Conservation (phyloP, 2,329 filamentous ascomycete genomes). For the Exophiala phaeomuriformis region DNA sequence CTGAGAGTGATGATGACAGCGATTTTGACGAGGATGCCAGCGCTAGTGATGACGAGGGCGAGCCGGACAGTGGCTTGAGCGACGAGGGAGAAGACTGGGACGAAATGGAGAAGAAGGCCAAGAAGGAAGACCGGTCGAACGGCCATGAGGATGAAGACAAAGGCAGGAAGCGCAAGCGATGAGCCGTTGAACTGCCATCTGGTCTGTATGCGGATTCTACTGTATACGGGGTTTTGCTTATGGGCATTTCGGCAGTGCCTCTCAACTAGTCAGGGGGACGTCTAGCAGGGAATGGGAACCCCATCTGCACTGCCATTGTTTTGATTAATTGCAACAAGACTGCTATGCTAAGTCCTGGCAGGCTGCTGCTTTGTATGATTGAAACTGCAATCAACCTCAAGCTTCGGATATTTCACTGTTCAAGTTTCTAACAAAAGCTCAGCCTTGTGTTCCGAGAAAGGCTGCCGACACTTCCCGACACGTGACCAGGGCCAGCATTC, state of each 20-base stretch:
- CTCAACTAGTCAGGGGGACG: too few relatives aligned
- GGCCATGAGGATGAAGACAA: slow-evolving; percentile 39
- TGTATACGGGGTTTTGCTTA: too few relatives aligned
- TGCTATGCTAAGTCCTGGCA: not conserved
- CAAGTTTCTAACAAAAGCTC: too few relatives aligned
- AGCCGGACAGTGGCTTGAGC: slow-evolving; percentile 29
- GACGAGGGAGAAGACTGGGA: slow-evolving; percentile 33
- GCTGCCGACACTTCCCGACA: not conserved
- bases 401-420: too few relatives aligned
- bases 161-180: slow-evolving; percentile 42
- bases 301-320: not conserved
- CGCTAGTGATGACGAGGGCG: slow-evolving; percentile 52
- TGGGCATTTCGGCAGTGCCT: too few relatives aligned
- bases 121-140: slow-evolving; percentile 30
- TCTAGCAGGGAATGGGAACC: too few relatives aligned
- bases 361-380: not conserved
- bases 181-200: not conserved
- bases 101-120: slow-evolving; percentile 30
- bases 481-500: not conserved
- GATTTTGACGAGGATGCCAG: slow-evolving; percentile 90
- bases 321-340: not conserved
- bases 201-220: too few relatives aligned
- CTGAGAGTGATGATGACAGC: slow-evolving; percentile 75
- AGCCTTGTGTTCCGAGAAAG: not conserved
- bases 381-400: not conserved